phyloP scores from a whole-genome alignment of 169 alveolate genomes.

The Plasmodium fragile region DNA sequence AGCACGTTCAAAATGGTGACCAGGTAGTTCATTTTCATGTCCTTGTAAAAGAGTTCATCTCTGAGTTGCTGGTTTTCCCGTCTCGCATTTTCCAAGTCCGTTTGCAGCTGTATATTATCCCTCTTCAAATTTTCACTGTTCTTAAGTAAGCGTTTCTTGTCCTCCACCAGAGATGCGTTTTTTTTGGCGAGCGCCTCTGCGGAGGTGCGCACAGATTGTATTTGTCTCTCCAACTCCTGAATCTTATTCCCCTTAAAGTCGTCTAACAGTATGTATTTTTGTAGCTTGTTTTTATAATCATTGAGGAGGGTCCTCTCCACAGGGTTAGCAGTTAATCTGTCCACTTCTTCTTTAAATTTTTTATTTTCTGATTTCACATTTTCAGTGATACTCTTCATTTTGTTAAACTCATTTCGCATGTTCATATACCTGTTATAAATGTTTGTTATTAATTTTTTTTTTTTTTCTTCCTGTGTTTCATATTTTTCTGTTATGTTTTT shows the following conservation, averaged over 20 bases:
- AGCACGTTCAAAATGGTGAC: constrained; percentile 31
- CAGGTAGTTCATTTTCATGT: constrained; percentile 55
- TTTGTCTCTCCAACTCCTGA: constrained; percentile 29
- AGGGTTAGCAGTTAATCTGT: background rate
- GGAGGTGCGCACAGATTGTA: background rate
- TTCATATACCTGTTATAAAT: constrained; percentile 56
- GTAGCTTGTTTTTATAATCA: constrained; percentile 36
- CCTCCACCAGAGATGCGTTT: background rate
- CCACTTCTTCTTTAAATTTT: constrained; percentile 49
- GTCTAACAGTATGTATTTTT: constrained; percentile 18
- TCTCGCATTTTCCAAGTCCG: constrained; percentile 24
- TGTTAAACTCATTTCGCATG: constrained; percentile 32
- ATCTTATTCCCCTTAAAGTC: constrained; percentile 45
- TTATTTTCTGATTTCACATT: constrained; percentile 21
- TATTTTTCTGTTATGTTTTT: constrained; percentile 27
- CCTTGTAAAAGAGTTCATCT: constrained; percentile 42
- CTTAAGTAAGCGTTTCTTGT: constrained; percentile 2
- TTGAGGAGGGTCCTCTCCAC: constrained; percentile 19
- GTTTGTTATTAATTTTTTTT: constrained; percentile 30
- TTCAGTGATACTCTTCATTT: constrained; percentile 19
- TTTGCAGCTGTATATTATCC: constrained; percentile 31
- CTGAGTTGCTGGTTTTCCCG: constrained; percentile 26
- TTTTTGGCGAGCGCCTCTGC: background rate
- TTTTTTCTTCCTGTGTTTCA: constrained; percentile 24
- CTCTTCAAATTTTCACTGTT: background rate